phyloP scores from a whole-genome alignment of 2,329 filamentous ascomycete genomes.

The Pezicula radicicola region DNA sequence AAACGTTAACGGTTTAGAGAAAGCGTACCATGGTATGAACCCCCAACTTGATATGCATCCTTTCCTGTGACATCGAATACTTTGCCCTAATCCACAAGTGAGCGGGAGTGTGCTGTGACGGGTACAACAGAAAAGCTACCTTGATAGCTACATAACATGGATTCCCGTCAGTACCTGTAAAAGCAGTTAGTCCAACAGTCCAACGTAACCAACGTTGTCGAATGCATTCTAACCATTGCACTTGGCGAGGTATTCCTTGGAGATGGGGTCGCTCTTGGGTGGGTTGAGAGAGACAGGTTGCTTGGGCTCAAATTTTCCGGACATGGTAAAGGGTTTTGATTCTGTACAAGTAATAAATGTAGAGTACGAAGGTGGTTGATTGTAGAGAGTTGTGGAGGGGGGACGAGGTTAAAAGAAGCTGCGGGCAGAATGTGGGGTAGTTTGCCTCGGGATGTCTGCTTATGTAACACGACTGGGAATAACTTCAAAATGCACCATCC shows the following conservation, averaged over 20 bases:
- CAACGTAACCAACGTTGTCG: not conserved
- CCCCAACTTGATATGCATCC: conserved; percentile 77
- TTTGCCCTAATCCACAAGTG: conserved; percentile 59
- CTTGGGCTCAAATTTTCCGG: conserved; percentile 76
- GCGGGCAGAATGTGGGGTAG: not conserved
- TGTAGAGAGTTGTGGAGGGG: no score
- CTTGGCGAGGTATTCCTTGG: conserved; percentile 72
- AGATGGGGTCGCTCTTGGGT: conserved; percentile 85
- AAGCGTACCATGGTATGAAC: conserved; percentile 74
- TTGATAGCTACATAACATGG: conserved; percentile 71
- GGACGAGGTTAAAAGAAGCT: conserved; percentile 10
- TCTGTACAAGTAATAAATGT: not conserved
- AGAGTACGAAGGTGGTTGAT: no score
- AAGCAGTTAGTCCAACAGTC: not conserved
- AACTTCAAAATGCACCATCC: not conserved
- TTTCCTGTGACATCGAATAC: conserved; percentile 95
- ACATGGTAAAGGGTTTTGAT: conserved; percentile 37
- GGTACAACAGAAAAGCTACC: conserved; percentile 33
- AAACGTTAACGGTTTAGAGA: not conserved
- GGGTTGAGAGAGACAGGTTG: conserved; percentile 70
- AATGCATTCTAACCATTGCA: conserved; percentile 67
- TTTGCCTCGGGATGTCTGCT: not conserved
- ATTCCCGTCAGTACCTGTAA: conserved; percentile 58
- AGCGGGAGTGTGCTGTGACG: not conserved
- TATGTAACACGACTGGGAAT: not conserved